A percentile compares a stretch with the other conserved stretches of the same genome.
phyloP scores from a whole-genome alignment of 2,329 filamentous ascomycete genomes.

The Fusarium pilosicola region DNA sequence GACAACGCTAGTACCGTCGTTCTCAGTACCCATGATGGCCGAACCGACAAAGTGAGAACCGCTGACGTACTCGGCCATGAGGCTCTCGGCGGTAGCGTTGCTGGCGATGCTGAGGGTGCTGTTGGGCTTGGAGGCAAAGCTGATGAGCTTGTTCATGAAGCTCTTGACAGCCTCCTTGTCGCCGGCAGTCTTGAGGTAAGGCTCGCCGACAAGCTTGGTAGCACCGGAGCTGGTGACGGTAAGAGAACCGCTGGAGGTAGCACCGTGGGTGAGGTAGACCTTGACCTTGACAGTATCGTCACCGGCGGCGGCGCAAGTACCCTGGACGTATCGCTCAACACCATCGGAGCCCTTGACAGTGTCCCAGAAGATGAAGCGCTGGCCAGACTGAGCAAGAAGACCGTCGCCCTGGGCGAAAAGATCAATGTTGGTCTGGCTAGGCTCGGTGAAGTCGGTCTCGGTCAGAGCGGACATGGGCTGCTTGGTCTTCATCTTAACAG shows the following conservation, averaged over 20 bases:
- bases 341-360: slow-evolving; percentile 54
- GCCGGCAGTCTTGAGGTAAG: slow-evolving; percentile 49
- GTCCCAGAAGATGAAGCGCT: slow-evolving; percentile 60
- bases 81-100: slow-evolving; percentile 56
- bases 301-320: slow-evolving; percentile 56
- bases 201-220: slow-evolving; percentile 54
- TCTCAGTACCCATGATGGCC: slow-evolving; percentile 67
- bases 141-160: slow-evolving; percentile 69
- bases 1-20: slow-evolving; percentile 67
- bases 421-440: slow-evolving; percentile 44
- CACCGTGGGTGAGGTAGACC: slow-evolving; percentile 62
- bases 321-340: slow-evolving; percentile 53
- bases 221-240: slow-evolving; percentile 52
- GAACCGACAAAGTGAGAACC: slow-evolving; percentile 67
- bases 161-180: slow-evolving; percentile 57
- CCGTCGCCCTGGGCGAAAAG: slow-evolving; percentile 51
- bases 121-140: slow-evolving; percentile 69
- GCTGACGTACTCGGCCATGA: slow-evolving; percentile 64
- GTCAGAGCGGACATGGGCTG: slow-evolving; percentile 49
- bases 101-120: slow-evolving; percentile 62
- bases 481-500: slow-evolving; percentile 54
- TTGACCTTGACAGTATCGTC: slow-evolving; percentile 57
- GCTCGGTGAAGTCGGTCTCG: slow-evolving; percentile 37
- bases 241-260: slow-evolving; percentile 58
- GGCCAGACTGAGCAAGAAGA: slow-evolving; percentile 56